Evolutionary conservation across 202 grass and related monocot species (phyloP).

Genomic region (Digitaria exilis): DNA sequence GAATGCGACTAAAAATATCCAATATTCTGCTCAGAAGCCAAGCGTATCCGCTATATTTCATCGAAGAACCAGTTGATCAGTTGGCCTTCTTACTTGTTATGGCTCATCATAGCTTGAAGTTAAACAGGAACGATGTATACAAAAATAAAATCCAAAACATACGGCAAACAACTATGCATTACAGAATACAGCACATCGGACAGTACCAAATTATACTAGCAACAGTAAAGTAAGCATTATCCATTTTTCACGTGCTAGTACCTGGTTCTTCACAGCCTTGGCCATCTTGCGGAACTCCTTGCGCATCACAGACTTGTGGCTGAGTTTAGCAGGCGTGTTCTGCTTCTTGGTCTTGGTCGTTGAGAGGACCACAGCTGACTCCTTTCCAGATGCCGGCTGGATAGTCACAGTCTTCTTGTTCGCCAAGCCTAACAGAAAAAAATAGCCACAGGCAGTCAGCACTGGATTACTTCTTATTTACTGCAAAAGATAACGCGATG

Average conservation of each 20-base stretch:
- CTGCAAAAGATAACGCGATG: neutral
- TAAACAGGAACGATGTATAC: neutral
- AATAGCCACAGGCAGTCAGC: neutral
- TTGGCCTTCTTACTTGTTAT: constrained; percentile 54
- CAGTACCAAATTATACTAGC: neutral
- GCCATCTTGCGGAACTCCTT: constrained; percentile 91
- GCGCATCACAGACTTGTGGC: constrained; percentile 69
- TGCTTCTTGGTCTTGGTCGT: constrained; percentile 82
- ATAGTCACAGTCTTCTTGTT: constrained; percentile 75
- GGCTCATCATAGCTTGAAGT: constrained; percentile 44
- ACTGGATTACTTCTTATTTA: neutral
- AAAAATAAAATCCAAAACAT: neutral
- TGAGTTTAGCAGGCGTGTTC: constrained; percentile 55
- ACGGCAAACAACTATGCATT: neutral
- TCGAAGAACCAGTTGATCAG: constrained; percentile 41
- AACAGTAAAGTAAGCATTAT: neutral
- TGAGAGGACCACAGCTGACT: constrained; percentile 48
- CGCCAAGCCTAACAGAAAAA: constrained; percentile 58
- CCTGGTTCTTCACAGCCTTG: constrained; percentile 91
- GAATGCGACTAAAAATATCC: neutral
- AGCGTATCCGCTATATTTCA: constrained; percentile 59
- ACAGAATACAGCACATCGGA: neutral
- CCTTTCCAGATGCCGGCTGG: constrained; percentile 55
- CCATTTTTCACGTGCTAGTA: constrained; percentile 16
- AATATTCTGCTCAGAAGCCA: constrained; percentile 40